Conservation (phyloP, 2,329 filamentous ascomycete species). For the Fusarium tanahbumbuense region DNA sequence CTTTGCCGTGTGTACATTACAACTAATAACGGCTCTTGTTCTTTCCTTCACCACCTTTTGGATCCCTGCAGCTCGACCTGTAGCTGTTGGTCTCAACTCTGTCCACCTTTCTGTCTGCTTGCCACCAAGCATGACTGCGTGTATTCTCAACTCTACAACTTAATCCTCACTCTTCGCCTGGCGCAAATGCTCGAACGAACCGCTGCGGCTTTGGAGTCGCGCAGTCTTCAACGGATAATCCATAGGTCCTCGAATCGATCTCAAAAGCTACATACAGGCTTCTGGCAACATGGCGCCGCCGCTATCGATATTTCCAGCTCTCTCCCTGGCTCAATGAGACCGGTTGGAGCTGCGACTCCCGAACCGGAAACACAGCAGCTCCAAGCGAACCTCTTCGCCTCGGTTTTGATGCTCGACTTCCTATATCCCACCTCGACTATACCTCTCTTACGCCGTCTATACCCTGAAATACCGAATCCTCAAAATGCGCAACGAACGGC, state of each 20-base stretch:
- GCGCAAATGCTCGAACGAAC: constrained; percentile 69
- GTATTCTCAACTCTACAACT: constrained; percentile 17
- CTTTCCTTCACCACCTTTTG: background rate
- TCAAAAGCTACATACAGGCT: constrained; percentile 60
- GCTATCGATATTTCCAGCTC: constrained; percentile 60
- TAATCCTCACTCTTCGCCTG: constrained; percentile 28
- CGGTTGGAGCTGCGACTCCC: constrained; percentile 32
- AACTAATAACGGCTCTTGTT: background rate
- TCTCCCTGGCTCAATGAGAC: constrained; percentile 53
- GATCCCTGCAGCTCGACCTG: background rate
- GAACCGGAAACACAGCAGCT: constrained; percentile 44
- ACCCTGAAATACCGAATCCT: constrained; percentile 45
- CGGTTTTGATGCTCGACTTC: constrained; percentile 66
- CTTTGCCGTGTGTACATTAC: background rate
- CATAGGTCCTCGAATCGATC: constrained; percentile 55
- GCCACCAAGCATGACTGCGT: constrained; percentile 43
- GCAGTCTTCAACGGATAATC: constrained; percentile 65
- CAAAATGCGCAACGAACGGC: constrained; percentile 32
- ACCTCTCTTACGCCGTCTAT: constrained; percentile 56
- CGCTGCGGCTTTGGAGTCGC: constrained; percentile 66
- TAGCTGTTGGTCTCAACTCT: background rate
- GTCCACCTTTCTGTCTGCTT: constrained; percentile 4
- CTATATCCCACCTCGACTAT: constrained; percentile 63
- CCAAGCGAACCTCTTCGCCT: constrained; percentile 55
- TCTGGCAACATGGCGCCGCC: constrained; percentile 67